Evolutionary conservation across 2,329 filamentous ascomycete genomes (phyloP), one percentile per base, ranked within the genome.

Genomic region (Monosporascus sp.): DNA sequence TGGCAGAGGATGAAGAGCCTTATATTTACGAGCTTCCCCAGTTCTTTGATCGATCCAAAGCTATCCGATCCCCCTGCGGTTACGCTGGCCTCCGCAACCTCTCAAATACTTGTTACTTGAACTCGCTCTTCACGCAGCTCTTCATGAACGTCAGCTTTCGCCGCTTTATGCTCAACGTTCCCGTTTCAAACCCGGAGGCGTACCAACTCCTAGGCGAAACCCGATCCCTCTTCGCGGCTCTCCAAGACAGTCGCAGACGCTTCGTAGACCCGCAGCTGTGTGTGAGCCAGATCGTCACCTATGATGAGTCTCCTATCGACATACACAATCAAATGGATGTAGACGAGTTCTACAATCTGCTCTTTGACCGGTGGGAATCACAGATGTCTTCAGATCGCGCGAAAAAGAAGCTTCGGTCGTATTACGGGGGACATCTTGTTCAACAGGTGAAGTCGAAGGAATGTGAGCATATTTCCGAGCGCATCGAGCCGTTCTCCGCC

Each of bases 381-480:
- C 90, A 96, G 64, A 84, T 97, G 59, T 70, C 80, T 18, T 79
- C 81, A 9, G 71, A 77, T 2, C 78, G 84, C n/a, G 82, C 84
- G 37, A 96, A 89, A 70, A 85, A 82, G 58, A 74, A 72, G 22
- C 87, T 99, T 59, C 83, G 88, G 49, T 86, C 86, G 0, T 94
- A 97, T 64, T 99, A 94, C 65, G 91, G 92, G 0, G 94, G 94
- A 5, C 88, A 93, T 60, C 81, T 96, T 37, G 89, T 97, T 28
- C 92, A 96, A 58, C 94, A 99, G 71, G 89, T 97, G 62, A 94
- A 93, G 70, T 96, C 92, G 0, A 93, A 93, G 64, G 91, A 97
- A 69, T 99, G 94, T 63, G 78, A 89, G 49, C 94, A 99, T 69
- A 88, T 99, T 5, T 99, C 94, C 0, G 92, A 97, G 67, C 81